phyloP scores from a whole-genome alignment of 306 rosid genomes.

The Comarum palustre region DNA sequence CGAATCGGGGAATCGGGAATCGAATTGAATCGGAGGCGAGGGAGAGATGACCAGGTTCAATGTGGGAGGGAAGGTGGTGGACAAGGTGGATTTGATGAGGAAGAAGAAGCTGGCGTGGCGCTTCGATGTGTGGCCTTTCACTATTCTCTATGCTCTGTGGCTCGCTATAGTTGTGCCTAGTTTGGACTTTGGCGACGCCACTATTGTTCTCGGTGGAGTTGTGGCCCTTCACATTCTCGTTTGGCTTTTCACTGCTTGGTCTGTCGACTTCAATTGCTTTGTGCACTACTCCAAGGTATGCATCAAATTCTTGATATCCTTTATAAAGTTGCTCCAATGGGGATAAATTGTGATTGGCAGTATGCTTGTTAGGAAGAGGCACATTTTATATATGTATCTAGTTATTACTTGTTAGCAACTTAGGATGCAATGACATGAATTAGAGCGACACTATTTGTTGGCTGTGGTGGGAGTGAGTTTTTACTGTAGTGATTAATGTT shows the following conservation, averaged over 20 bases:
- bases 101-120: slow-evolving; percentile 75
- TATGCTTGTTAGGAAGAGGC: too few relatives aligned
- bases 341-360: too few relatives aligned
- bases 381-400: too few relatives aligned
- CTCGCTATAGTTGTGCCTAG: slow-evolving; percentile 54
- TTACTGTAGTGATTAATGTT: neutral
- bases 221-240: slow-evolving; percentile 66
- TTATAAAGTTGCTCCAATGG: too few relatives aligned
- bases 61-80: slow-evolving; percentile 93
- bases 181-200: slow-evolving; percentile 67
- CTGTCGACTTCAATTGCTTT: slow-evolving; percentile 85
- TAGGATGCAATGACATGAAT: neutral
- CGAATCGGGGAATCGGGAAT: slow-evolving; percentile 27
- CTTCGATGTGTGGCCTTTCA: slow-evolving; percentile 75
- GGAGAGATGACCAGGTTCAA: slow-evolving; percentile 62
- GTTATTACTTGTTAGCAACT: too few relatives aligned
- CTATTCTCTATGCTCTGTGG: slow-evolving; percentile 55
- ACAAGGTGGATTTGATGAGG: slow-evolving; percentile 68
- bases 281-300: slow-evolving; percentile 68
- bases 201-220: slow-evolving; percentile 64
- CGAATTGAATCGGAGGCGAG: slow-evolving; percentile 3
- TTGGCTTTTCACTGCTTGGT: slow-evolving; percentile 88
- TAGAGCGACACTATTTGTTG: neutral
- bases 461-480: neutral
- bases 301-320: neutral